Conservation (phyloP, 176 grass and related monocot genomes). For the Tillandsia fasciculata region DNA sequence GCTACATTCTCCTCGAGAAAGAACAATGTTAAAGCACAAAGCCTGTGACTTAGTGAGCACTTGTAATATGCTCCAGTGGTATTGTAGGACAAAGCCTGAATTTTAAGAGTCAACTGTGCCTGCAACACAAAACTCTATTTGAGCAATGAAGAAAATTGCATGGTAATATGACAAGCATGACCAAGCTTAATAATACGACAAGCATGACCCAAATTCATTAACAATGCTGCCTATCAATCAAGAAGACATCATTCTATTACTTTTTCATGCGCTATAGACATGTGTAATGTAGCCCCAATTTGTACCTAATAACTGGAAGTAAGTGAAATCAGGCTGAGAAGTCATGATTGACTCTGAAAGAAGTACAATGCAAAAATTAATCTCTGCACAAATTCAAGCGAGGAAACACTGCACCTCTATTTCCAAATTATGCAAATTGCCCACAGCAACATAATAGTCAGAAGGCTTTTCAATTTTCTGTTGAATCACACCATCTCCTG, state of each 20-base stretch:
- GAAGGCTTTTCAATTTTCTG: conserved; percentile 25
- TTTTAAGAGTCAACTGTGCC: conserved; percentile 43
- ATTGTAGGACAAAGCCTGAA: conserved; percentile 44
- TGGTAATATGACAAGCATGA: not conserved
- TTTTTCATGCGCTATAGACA: too few species aligned
- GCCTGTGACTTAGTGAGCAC: conserved; percentile 26
- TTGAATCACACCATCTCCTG: conserved; percentile 43
- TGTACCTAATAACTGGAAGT: too few species aligned
- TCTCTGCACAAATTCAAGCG: not conserved
- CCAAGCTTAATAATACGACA: too few species aligned
- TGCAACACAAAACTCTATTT: conserved; percentile 17
- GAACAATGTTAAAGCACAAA: conserved; percentile 35
- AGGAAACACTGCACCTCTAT: conserved; percentile 11
- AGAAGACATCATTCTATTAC: too few species aligned
- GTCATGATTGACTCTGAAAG: not conserved
- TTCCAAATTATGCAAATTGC: conserved; percentile 40
- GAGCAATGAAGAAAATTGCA: not conserved
- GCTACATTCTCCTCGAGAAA: conserved; percentile 32
- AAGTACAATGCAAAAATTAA: not conserved
- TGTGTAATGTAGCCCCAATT: too few species aligned
- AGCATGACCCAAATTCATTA: too few species aligned
- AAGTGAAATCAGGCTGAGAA: too few species aligned
- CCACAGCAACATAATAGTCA: conserved; percentile 49
- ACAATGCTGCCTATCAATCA: too few species aligned
- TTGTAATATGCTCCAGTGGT: conserved; percentile 45